Percentiles rank a stretch among this genome's conserved stretches.
phyloP scores from a whole-genome alignment of 192 early-diverging fungal genomes.

The Coemansia sp. region DNA sequence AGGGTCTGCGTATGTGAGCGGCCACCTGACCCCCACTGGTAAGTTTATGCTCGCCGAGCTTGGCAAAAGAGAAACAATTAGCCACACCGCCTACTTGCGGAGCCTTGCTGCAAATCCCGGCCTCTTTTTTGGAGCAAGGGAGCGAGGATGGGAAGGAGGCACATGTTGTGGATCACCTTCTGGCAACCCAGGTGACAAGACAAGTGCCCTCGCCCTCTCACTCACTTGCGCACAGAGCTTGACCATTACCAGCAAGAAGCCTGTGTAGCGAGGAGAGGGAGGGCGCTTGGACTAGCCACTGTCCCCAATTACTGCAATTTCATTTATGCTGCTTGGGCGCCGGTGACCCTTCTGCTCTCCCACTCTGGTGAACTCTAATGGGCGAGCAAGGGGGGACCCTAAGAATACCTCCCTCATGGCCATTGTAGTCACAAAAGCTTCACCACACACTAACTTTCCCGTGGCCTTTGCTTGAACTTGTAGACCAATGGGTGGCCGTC shows the following conservation, averaged over 20 bases:
- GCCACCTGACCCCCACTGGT: slow-evolving; percentile 50
- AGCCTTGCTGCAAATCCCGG: background rate
- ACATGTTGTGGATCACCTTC: slow-evolving; percentile 8
- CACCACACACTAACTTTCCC: background rate
- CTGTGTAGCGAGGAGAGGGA: background rate
- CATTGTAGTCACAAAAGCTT: slow-evolving; percentile 1
- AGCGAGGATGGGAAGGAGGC: background rate
- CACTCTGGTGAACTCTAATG: background rate
- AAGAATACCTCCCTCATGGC: background rate
- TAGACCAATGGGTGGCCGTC: slow-evolving; percentile 54
- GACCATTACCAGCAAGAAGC: background rate
- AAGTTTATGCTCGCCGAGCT: slow-evolving; percentile 12
- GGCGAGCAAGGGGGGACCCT: background rate
- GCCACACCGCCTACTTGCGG: background rate
- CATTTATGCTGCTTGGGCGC: background rate
- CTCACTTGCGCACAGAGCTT: background rate
- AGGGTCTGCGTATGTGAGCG: slow-evolving; percentile 46
- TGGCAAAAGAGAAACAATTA: background rate
- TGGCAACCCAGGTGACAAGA: slow-evolving; percentile 3
- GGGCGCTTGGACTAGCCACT: slow-evolving; percentile 2
- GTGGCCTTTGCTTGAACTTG: background rate
- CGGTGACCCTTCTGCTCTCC: background rate
- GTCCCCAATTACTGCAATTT: background rate
- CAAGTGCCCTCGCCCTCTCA: background rate
- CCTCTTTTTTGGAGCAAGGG: slow-evolving; percentile 1